Base-by-base conservation (phyloP, 768 basidiomycete genomes). In the Porphyrellus cyaneotinctus region DNA sequence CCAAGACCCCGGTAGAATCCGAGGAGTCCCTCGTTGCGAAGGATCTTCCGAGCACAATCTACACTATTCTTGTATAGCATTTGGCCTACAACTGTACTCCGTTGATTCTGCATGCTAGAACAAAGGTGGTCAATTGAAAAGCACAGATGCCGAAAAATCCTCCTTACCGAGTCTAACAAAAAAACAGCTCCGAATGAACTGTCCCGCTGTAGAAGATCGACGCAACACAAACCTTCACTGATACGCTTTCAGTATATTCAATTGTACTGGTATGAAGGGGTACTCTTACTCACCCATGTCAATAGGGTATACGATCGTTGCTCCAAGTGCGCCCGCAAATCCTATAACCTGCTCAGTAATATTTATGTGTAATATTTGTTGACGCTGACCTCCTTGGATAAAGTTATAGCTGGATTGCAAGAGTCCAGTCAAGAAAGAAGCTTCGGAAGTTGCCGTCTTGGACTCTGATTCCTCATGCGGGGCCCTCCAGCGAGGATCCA, bases 1-100 rank as follows among this genome's bases (percentile, higher is more conserved):
- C 92, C 88, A 42, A 98, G 80, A 28, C 97, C 97, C 28, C 95
- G 86, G 72, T 99, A 99, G 72, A 98, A 98, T n/a, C 97, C 97
- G 0, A 82, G 31, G 63, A 92, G 79, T 17, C 97, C 97, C 73
- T 99, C 97, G 64, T 97, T 97, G 49, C 84, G 81, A 69, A 97
- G 85, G 23, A 99, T 95, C 68, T 95, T 98, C 63, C 78, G 78
- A 28, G 94, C 88, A 67, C 97, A 99, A 65, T 99, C 97, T 33
- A 89, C 64, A 61, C 92, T 95, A 75, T 97, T 98, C 76, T 94
- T 90, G 77, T 99, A 99, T 41, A 98, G 72, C 64, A 98, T 74
- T 72, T 99, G 95, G 33, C 97, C 97, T 28, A 99, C 97, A 20
- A 99, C 91, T 7, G 89, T 93, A 57, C 87, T 92, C 14, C 97